A percentile compares a stretch with the other conserved stretches of the same genome.
Evolutionary conservation across 2,329 filamentous ascomycete genomes (phyloP).

Genomic region (Neofusicoccum sp.): DNA sequence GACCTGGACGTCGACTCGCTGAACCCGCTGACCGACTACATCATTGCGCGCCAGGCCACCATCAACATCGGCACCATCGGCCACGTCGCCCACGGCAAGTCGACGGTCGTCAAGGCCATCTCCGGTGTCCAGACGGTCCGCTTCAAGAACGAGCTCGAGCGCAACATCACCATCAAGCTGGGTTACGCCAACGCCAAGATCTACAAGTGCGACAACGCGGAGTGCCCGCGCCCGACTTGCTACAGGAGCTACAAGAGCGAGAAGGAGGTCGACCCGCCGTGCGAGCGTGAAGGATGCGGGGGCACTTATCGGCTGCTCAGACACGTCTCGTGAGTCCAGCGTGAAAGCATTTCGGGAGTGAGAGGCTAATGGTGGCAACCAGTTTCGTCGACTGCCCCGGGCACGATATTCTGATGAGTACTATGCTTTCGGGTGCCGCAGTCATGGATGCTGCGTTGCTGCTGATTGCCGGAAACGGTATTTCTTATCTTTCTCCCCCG

Average conservation of each 20-base stretch:
- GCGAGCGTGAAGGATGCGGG: conserved; percentile 87
- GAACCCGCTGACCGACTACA: conserved; percentile 88
- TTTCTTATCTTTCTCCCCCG: too few relatives aligned
- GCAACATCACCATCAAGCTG: conserved; percentile 99
- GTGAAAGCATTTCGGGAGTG: not conserved
- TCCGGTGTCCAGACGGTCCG: conserved; percentile 98
- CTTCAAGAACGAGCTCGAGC: conserved; percentile 99
- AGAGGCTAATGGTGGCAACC: conserved; percentile 23
- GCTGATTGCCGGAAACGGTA: conserved; percentile 85
- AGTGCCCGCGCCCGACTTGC: conserved; percentile 92
- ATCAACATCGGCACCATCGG: conserved; percentile 99
- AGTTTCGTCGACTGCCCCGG: conserved; percentile 98
- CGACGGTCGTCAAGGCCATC: conserved; percentile 98
- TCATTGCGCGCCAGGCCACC: conserved; percentile 95
- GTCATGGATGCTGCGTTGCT: conserved; percentile 99
- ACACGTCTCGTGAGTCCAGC: conserved; percentile 81
- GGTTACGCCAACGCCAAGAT: conserved; percentile 99
- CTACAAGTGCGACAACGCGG: conserved; percentile 93
- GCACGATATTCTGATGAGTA: conserved; percentile 99
- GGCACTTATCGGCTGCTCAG: conserved; percentile 87
- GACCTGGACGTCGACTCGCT: conserved; percentile 81
- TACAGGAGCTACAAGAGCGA: conserved; percentile 98
- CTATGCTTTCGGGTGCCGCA: conserved; percentile 98
- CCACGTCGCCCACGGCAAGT: conserved; percentile 98
- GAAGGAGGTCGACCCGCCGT: conserved; percentile 96